These are phyloP conservation scores for Peziza echinospora DNA, from an alignment of 495 filamentous ascomycete species.

Conservation along the genomic window DNA sequence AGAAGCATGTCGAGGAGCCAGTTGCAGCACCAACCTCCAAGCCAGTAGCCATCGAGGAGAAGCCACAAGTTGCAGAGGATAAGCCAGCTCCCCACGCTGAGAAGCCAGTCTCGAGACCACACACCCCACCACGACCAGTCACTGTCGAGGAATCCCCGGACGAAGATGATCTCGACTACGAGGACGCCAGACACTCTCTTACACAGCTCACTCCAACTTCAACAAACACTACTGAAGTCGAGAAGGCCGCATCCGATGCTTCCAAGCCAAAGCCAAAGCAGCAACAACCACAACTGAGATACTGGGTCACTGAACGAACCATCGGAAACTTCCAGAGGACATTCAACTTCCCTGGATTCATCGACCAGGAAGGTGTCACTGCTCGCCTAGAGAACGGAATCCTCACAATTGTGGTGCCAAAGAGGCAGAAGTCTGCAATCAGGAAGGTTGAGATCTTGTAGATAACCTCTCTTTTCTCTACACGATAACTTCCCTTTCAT, in stretches of 20 bases:
- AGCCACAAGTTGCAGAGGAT: slow-evolving; percentile 2
- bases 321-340: slow-evolving; percentile 60
- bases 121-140: slow-evolving; percentile 3
- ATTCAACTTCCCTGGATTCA: slow-evolving; percentile 54
- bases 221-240: background rate
- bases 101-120: background rate
- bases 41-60: slow-evolving; percentile 9
- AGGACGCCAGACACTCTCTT: too few relatives aligned
- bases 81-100: background rate
- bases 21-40: slow-evolving; percentile 17
- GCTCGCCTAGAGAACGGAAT: slow-evolving; percentile 61
- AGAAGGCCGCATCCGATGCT: slow-evolving; percentile 9
- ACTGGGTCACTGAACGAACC: slow-evolving; percentile 62
- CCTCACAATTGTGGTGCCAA: slow-evolving; percentile 53
- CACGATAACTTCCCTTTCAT: too few relatives aligned
- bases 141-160: slow-evolving; percentile 3
- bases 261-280: slow-evolving; percentile 16
- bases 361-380: slow-evolving; percentile 60
- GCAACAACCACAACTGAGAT: slow-evolving; percentile 28
- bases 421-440: slow-evolving; percentile 34
- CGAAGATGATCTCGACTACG: slow-evolving; percentile 16
- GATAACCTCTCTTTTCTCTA: too few relatives aligned
- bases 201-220: background rate
- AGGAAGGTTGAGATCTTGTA: slow-evolving; percentile 40
- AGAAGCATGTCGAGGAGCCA: slow-evolving; percentile 28